Base-by-base conservation (phyloP, 1,284 basidiomycete species). In the Ustilago trichophora region DNA sequence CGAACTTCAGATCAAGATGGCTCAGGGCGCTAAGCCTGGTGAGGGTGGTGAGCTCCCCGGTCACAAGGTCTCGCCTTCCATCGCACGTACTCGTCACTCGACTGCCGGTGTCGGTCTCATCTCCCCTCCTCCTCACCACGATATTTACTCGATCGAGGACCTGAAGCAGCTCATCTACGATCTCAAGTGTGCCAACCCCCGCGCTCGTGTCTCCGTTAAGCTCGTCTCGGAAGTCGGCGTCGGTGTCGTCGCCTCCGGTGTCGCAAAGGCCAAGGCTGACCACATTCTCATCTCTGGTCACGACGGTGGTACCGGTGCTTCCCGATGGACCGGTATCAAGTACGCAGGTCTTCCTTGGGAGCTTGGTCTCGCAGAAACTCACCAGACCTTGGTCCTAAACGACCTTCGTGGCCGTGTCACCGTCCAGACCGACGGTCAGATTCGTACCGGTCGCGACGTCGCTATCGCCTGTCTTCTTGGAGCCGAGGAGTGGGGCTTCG, bases 1-100 rank as follows among this genome's bases (percentile, higher is more conserved):
- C 63, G 76, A 78, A 66, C 70, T 78, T 32, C 76, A 78, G 68
- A 78, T 78, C 72, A 78, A 77, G 75, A 76, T 78, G 66, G 77
- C 77, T 8, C 77, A 78, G 53, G 77, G 77, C 48, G 77, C 77
- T 54, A 77, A 78, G 75, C 77, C 77, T n/a, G 77, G 75, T 65
- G 77, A 78, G 65, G 77, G 77, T 56, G 77, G 77, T 58, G 77
- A 78, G 67, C 60, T 78, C 41, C 77, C 77, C 12, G 77, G 77
- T 34, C 75, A 78, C 75, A 77, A 78, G 68, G 76, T 78, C 26
- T 78, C 76, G 45, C 64, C 72, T 35, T 78, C 76, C 32, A 78
- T 78, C 42, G 75, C 77, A 35, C 72, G 75, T 29, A 78, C 77
- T 26, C 77, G 75, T 60, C 75, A 78, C 67, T 73, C 72, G 40